Conservation (phyloP, 106 monocot genomes). For the Iris macrosiphon region DNA sequence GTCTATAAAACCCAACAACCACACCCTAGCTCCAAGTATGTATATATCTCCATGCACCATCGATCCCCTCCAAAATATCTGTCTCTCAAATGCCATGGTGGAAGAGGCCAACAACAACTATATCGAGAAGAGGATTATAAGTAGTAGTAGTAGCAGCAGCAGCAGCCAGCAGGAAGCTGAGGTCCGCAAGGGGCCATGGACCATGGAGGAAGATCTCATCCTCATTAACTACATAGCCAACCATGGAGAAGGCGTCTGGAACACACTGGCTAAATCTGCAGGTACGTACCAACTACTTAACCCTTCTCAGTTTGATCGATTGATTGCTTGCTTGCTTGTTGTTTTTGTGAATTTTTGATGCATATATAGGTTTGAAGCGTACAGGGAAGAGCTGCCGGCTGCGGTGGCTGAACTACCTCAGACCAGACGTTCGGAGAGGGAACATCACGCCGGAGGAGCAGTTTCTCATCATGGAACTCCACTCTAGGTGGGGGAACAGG, state of each 20-base stretch:
- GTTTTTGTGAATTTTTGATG: not conserved
- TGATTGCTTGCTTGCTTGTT: not conserved
- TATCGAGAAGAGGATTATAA: slow-evolving; percentile 14
- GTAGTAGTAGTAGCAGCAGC: no score
- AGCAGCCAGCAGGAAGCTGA: slow-evolving; percentile 30
- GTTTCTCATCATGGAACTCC: no score
- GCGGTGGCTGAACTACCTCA: slow-evolving; percentile 17
- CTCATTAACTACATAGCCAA: slow-evolving; percentile 65
- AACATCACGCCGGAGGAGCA: no score
- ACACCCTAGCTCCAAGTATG: no score
- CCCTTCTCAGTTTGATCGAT: no score
- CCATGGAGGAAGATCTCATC: slow-evolving; percentile 74
- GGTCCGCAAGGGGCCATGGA: slow-evolving; percentile 72
- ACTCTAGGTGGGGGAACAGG: no score
- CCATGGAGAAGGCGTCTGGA: slow-evolving; percentile 66
- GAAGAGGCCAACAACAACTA: slow-evolving; percentile 2
- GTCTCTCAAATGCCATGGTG: no score
- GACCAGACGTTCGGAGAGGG: slow-evolving; percentile 8
- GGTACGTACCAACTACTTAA: no score
- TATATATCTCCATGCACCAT: no score
- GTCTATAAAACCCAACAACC: no score
- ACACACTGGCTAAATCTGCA: slow-evolving; percentile 55
- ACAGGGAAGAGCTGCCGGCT: slow-evolving; percentile 20
- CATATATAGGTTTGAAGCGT: not conserved
- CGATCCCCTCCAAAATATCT: no score